These are phyloP conservation scores for Solanum appendiculatum DNA, from an alignment of 257 asterid genomes.

Conservation along the genomic window DNA sequence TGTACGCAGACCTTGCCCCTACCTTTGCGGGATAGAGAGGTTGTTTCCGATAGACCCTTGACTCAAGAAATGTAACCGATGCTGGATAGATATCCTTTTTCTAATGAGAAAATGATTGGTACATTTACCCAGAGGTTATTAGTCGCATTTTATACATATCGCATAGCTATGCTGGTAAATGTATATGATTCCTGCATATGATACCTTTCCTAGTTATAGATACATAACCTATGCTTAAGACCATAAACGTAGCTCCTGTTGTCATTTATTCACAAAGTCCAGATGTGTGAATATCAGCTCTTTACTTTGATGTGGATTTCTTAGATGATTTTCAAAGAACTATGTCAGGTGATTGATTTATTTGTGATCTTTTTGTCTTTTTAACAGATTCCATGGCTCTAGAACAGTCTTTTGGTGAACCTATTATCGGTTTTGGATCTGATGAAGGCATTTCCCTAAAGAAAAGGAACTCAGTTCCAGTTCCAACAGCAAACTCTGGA, in stretches of 20 bases:
- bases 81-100: neutral
- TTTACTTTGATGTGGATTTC: neutral
- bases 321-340: neutral
- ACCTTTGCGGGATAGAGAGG: neutral
- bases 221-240: neutral
- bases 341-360: neutral
- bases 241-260: neutral
- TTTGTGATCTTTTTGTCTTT: neutral
- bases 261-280: neutral
- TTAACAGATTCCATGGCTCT: slow-evolving; percentile 53
- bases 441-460: slow-evolving; percentile 27
- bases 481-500: slow-evolving; percentile 24
- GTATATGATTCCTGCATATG: neutral
- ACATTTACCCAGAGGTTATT: neutral
- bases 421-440: slow-evolving; percentile 22
- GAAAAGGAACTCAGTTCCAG: slow-evolving; percentile 23
- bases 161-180: neutral
- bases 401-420: slow-evolving; percentile 30
- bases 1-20: neutral
- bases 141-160: neutral
- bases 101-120: neutral
- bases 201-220: neutral
- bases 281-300: neutral
- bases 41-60: neutral
- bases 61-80: neutral